A percentile compares a stretch with the other conserved stretches of the same genome.
These are phyloP conservation scores for Ceratobasidium sp. DNA, from an alignment of 1,284 basidiomycete genomes.

Conservation along the genomic window DNA sequence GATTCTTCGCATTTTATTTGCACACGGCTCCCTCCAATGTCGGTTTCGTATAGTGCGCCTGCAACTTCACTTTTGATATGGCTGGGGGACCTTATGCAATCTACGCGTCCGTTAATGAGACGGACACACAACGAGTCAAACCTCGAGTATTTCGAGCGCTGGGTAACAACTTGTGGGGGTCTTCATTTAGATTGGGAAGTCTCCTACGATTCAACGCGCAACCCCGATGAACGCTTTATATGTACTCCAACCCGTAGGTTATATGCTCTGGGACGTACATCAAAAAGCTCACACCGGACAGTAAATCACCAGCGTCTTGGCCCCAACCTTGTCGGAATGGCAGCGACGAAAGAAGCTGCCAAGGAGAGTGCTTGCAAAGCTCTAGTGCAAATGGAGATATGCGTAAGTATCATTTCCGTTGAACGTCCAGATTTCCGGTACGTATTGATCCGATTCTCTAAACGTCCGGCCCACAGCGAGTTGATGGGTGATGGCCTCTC, in stretches of 20 bases:
- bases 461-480: too few species aligned
- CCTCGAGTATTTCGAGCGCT: constrained; percentile 7
- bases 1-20: not conserved
- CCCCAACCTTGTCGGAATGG: not conserved
- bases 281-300: not conserved
- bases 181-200: not conserved
- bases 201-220: not conserved
- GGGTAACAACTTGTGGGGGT: not conserved
- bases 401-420: not conserved
- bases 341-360: not conserved
- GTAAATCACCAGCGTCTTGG: not conserved
- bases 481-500: too few species aligned
- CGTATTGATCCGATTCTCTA: too few species aligned
- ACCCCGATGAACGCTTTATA: not conserved
- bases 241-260: not conserved
- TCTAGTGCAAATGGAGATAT: not conserved
- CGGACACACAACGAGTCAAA: not conserved
- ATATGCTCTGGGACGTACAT: not conserved
- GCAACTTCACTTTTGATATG: not conserved
- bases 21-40: not conserved
- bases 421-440: too few species aligned
- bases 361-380: not conserved
- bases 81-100: not conserved
- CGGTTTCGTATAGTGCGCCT: not conserved
- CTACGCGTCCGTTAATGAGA: not conserved